Base-by-base conservation (phyloP, 345 rosid species). In the Murraya koenigii region DNA sequence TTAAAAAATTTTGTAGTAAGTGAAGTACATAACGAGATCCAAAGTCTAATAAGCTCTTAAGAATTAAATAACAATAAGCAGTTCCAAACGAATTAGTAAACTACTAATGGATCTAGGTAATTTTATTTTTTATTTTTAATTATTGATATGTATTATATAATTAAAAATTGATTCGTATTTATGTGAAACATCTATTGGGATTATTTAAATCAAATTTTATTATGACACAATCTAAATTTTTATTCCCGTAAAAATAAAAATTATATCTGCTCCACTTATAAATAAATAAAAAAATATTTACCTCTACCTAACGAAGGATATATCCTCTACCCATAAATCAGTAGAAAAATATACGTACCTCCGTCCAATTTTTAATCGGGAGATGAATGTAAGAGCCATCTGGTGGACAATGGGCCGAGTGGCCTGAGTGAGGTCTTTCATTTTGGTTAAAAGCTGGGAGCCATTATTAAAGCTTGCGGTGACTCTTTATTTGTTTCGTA, bases 201-300 rank as follows among this genome's bases (percentile, higher is more conserved):
- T 0, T 2, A 30, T 2, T 30, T 10, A 39, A 3, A 2, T 41
- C 9, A 10, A 41, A 3, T 41, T 41, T 10, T 9, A 41, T 41
- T 10, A 41, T 11, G 1, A 3, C 0, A 44, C 0, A 44, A 0
- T 3, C 0, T 3, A 0, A 44, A 44, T 44, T 44, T 44, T 0
- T 44, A 44, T 0, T 44, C 0, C 11, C 3, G 13, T 44, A 44
- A 11, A 44, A 10, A 44, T 44, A 11, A 44, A 0, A 44, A 0
- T 1, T 3, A 44, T 11, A 44, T 44, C 1, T 14, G 5, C 17
- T 44, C 17, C 5, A 1, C 0, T 0, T 5, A 44, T 5, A 13
- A 44, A 44, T 0, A 44, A 44, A 44, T 3, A 44, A 1, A 3
- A 1, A 30, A 0, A 44, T 44, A 13, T 44, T 44, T 44, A 11